Evolutionary conservation across 306 rosid genomes (phyloP).

Genomic region (Cicer bijugum): DNA sequence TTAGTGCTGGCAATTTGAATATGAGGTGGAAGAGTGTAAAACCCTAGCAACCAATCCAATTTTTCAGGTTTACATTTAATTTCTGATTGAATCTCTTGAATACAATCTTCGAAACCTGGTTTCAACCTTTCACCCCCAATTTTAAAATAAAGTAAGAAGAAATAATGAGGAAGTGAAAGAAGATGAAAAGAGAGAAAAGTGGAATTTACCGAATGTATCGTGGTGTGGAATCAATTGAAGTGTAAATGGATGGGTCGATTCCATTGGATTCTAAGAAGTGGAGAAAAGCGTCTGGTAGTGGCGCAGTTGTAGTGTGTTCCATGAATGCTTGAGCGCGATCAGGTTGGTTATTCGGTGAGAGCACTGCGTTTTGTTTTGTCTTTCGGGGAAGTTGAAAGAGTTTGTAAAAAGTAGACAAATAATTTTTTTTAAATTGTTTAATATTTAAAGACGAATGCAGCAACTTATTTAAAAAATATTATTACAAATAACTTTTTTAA

Average conservation of each 20-base stretch:
- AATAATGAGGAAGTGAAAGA: neutral
- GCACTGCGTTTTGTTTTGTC: neutral
- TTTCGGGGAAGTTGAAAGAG: neutral
- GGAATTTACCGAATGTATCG: conserved; percentile 76
- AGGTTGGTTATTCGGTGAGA: neutral
- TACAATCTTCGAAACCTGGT: conserved; percentile 66
- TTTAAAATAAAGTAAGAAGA: neutral
- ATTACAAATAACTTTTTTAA: no score
- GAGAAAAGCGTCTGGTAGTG: conserved; percentile 68
- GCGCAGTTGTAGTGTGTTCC: conserved; percentile 53
- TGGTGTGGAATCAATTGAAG: conserved; percentile 68
- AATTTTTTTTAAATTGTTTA: no score
- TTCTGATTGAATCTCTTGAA: conserved; percentile 72
- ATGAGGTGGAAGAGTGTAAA: conserved; percentile 72
- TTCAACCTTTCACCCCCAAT: conserved; percentile 58
- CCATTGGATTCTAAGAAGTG: conserved; percentile 68
- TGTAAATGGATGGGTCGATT: conserved; percentile 72
- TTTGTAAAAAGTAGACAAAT: no score
- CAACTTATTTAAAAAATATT: no score
- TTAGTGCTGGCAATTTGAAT: conserved; percentile 71
- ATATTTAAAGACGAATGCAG: no score
- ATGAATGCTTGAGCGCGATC: conserved; percentile 43
- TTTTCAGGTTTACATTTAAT: conserved; percentile 63
- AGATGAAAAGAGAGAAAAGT: neutral
- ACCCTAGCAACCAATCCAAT: conserved; percentile 74